phyloP scores from a whole-genome alignment of 805 yeast species.

The Schizosaccharomyces cryophilus region DNA sequence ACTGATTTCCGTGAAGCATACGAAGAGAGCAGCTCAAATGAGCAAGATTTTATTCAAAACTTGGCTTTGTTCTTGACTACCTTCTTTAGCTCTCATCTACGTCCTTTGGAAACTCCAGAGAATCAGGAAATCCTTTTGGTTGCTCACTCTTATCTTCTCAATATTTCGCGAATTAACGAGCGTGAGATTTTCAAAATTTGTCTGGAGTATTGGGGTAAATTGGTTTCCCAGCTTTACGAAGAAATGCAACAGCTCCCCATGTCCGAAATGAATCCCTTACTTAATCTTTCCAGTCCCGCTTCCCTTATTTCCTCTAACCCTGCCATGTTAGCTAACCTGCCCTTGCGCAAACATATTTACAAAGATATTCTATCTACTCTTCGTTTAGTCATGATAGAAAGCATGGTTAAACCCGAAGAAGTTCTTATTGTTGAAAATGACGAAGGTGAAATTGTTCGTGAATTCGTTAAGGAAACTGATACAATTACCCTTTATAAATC shows the following conservation, averaged over 20 bases:
- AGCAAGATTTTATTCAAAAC: slow-evolving; percentile 86
- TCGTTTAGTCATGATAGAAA: slow-evolving; percentile 82
- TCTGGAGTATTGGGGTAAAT: slow-evolving; percentile 76
- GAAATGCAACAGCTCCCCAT: slow-evolving; percentile 68
- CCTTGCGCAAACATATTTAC: slow-evolving; percentile 69
- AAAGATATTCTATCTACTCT: slow-evolving; percentile 54
- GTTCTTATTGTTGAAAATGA: slow-evolving; percentile 91
- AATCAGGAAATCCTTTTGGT: slow-evolving; percentile 35
- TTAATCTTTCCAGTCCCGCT: slow-evolving; percentile 29
- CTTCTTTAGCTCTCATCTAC: slow-evolving; percentile 59
- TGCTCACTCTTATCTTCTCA: slow-evolving; percentile 60
- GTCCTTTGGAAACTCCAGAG: slow-evolving; percentile 21
- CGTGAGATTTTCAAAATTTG: slow-evolving; percentile 89
- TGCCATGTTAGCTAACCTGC: slow-evolving; percentile 44
- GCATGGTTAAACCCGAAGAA: slow-evolving; percentile 97
- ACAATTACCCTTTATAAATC: slow-evolving; percentile 87
- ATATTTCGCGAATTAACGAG: slow-evolving; percentile 74
- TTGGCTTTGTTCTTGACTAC: slow-evolving; percentile 80
- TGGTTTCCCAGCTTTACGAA: slow-evolving; percentile 58
- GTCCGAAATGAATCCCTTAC: slow-evolving; percentile 45
- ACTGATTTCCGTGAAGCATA: slow-evolving; percentile 53
- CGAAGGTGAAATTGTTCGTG: slow-evolving; percentile 96
- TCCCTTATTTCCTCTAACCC: slow-evolving; percentile 50
- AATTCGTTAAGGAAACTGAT: slow-evolving; percentile 87
- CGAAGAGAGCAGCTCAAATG: slow-evolving; percentile 47